Evolutionary conservation across 495 filamentous ascomycete genomes (phyloP), one percentile per base, ranked within the genome.

Genomic region (Alectoria sarmentosa): DNA sequence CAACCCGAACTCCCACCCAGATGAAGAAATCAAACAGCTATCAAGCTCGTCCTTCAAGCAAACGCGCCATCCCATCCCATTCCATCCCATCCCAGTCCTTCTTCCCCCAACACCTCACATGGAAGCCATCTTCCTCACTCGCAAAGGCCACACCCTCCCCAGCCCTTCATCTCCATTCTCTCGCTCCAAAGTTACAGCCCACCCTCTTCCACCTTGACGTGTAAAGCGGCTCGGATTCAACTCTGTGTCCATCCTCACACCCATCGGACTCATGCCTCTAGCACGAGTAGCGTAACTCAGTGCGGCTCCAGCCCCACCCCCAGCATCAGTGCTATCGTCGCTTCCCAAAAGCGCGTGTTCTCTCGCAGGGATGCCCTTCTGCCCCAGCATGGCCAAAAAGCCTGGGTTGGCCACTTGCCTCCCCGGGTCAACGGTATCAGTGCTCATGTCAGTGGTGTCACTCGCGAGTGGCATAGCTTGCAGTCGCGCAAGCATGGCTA

Each of bases 361-460:
- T 19, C 49, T 32, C 0, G 23, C 14, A 17, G 1, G 26, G 28
- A 54, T 14, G 49, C 28, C 49, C 15, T 15, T 30, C 49, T 54
- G 49, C 49, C 34, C 57, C 26, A 59, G 38, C 57, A 59, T 59
- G 21, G 19, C 32, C 57, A 41, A 1, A 15, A 23, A 59, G 23
- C 60, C n/a, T 17, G 14, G 13, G 26, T 62, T 62, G 34, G 38
- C 60, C 17, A 26, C 9, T 28, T 36, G 1, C 26, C 42, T 21
- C 44, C 26, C 26, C 8, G 42, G 19, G 2, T 62, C 60, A 0
- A 37, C 26, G 7, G 41, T 46, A 5, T 37, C 26, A 10, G 39
- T 52, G 46, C 28, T 52, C 15, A 52, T 37, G 14, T 62, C 60
- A 1, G 60, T 62, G 36, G 60, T 62, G 10, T 54, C 38, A 7